phyloP scores from a whole-genome alignment of 495 filamentous ascomycete species.

The Amniculicola lignicola region DNA sequence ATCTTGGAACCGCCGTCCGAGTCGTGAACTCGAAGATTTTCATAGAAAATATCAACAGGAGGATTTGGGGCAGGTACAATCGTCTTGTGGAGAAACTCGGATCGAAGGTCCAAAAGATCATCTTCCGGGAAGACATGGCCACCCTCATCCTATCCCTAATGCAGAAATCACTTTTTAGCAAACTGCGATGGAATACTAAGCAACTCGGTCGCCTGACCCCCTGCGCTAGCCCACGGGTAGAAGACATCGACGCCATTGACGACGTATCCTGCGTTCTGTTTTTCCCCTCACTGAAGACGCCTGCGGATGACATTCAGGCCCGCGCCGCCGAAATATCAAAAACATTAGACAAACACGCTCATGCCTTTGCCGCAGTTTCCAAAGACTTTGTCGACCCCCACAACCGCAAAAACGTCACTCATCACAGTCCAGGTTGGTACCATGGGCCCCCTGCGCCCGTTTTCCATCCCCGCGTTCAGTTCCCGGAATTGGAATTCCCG shows the following conservation, averaged over 20 bases:
- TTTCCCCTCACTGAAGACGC: slow-evolving; percentile 14
- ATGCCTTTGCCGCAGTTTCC: background rate
- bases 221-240: slow-evolving; percentile 27
- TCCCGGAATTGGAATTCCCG: slow-evolving; percentile 26
- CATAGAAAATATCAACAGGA: slow-evolving; percentile 5
- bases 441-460: slow-evolving; percentile 14
- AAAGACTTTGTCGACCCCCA: slow-evolving; percentile 13
- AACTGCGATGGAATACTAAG: slow-evolving; percentile 25
- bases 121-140: slow-evolving; percentile 72
- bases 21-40: slow-evolving; percentile 3
- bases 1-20: slow-evolving; percentile 14
- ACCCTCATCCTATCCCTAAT: slow-evolving; percentile 54
- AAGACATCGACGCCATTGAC: slow-evolving; percentile 36
- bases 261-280: slow-evolving; percentile 35
- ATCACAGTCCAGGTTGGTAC: slow-evolving; percentile 14
- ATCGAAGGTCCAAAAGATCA: slow-evolving; percentile 37
- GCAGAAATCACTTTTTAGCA: slow-evolving; percentile 43
- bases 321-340: background rate
- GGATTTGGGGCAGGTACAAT: slow-evolving; percentile 37
- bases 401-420: background rate
- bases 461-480: slow-evolving; percentile 16
- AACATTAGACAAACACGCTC: slow-evolving; percentile 1
- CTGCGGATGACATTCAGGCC: slow-evolving; percentile 19
- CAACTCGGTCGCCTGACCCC: background rate
- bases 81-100: slow-evolving; percentile 44